Evolutionary conservation across 345 rosid species (phyloP), one percentile per base, ranked within the genome.

Genomic region (Erodium maritimum): DNA sequence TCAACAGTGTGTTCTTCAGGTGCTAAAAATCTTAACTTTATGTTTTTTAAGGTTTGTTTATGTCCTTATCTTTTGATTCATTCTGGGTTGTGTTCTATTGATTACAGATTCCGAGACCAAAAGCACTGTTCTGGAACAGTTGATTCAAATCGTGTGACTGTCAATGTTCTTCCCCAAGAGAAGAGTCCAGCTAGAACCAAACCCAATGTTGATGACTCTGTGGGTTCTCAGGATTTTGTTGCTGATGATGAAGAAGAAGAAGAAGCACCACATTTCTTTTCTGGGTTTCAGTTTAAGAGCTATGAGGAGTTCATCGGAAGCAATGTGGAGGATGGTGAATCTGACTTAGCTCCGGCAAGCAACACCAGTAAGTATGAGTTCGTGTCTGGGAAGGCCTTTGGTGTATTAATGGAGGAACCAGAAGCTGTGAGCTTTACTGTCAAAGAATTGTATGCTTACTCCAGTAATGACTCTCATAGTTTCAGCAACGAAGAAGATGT

Each of bases 281-380:
- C 86, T 70, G 81, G 87, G 59, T 91, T 91, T 78, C 70, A 86
- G 68, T 91, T 75, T 67, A 95, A 76, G 64, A 79, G 77, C 10
- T 75, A 65, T 22, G 77, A 75, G 67, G 81, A 73, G 50, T 71
- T 79, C 55, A 64, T 55, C 19, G 66, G 63, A 78, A 77, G 65
- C 61, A 21, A 19, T 55, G 56, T 62, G 42, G 61, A 50, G 5
- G 57, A 59, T 25, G 54, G 22, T 46, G 70, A 71, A 23, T 52
- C 56, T 42, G 80, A 29, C 3, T 29, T 29, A 29, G 34, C 34
- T 3, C 34, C 3, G 34, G 8, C 34, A 42, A 42, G 11, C 48
- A 42, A 14, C 48, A 10, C 17, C 11, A 42, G 17, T 42, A 42
- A 42, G 17, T 42, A 42, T 42, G 48, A 42, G 48, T 9, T 42